Evolutionary conservation across 2,329 filamentous ascomycete genomes (phyloP).

Genomic region (Penicillium sp.): DNA sequence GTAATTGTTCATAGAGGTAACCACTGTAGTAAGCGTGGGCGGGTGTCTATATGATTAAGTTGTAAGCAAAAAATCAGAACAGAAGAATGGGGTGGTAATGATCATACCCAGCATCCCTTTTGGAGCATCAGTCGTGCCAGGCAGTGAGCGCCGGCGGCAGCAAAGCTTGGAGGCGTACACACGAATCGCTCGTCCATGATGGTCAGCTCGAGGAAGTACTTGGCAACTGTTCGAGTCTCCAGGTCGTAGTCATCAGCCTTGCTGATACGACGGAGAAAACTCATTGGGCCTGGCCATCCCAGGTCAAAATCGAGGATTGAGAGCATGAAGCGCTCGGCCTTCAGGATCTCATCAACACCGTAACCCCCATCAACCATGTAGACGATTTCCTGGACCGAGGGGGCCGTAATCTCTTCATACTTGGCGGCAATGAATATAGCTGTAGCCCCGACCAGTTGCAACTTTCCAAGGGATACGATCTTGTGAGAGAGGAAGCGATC

Average conservation of each 20-base stretch:
- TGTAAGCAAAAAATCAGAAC: constrained; percentile 23
- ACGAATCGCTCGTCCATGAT: constrained; percentile 99
- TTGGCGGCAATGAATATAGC: constrained; percentile 96
- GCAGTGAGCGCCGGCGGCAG: constrained; percentile 90
- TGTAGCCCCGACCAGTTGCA: constrained; percentile 94
- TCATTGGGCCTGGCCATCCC: constrained; percentile 99
- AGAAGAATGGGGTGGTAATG: constrained; percentile 21
- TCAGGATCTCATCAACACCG: constrained; percentile 86
- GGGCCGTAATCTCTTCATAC: constrained; percentile 98
- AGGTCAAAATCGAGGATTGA: constrained; percentile 95
- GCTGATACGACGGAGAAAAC: constrained; percentile 93
- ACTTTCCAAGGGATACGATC: constrained; percentile 89
- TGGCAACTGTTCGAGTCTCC: constrained; percentile 91
- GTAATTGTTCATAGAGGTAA: constrained; percentile 85
- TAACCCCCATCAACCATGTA: constrained; percentile 98
- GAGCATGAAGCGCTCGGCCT: constrained; percentile 97
- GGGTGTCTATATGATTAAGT: constrained; percentile 61
- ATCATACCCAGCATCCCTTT: constrained; percentile 89
- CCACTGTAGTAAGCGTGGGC: constrained; percentile 91
- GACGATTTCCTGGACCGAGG: constrained; percentile 90
- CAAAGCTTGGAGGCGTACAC: constrained; percentile 83
- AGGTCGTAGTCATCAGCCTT: constrained; percentile 98
- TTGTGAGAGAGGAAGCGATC: constrained; percentile 95
- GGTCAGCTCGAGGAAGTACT: constrained; percentile 96
- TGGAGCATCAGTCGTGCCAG: constrained; percentile 84